A percentile compares a stretch with the other conserved stretches of the same genome.
Conservation (phyloP, 2,329 filamentous ascomycete species). For the Pestalotiopsis sp. region DNA sequence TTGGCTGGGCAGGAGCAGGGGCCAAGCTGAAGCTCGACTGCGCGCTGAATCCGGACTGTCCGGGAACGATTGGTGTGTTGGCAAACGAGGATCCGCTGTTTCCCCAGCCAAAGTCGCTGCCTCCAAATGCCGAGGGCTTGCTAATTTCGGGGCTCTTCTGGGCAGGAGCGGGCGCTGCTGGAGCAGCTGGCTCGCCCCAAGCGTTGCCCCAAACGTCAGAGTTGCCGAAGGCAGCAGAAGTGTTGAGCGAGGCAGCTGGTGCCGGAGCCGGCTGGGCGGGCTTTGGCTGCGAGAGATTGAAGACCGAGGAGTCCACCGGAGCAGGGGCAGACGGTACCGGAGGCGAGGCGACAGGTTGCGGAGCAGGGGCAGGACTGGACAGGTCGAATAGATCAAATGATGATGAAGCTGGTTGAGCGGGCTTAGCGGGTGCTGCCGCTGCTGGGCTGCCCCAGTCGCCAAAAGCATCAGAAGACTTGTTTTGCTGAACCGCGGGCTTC, state of each 20-base stretch:
- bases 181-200: constrained; percentile 68
- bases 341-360: constrained; percentile 48
- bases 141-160: constrained; percentile 64
- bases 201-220: constrained; percentile 89
- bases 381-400: constrained; percentile 85
- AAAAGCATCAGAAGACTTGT: constrained; percentile 59
- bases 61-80: constrained; percentile 62
- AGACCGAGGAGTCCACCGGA: constrained; percentile 65
- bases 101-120: constrained; percentile 66
- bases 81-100: constrained; percentile 51
- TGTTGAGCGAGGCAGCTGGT: constrained; percentile 37
- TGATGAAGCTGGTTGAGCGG: constrained; percentile 50
- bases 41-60: constrained; percentile 63
- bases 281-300: constrained; percentile 70
- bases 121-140: constrained; percentile 43
- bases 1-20: constrained; percentile 49
- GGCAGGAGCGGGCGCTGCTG: constrained; percentile 40
- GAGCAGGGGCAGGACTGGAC: constrained; percentile 45
- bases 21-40: constrained; percentile 5
- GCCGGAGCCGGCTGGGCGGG: constrained; percentile 38
- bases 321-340: constrained; percentile 41
- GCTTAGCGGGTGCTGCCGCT: constrained; percentile 41
- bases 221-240: constrained; percentile 41
- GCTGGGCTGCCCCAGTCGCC: constrained; percentile 57
- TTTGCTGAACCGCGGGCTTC: constrained; percentile 57